These are phyloP conservation scores for Colletotrichum filicis DNA, from an alignment of 2,329 filamentous ascomycete genomes.

Conservation along the genomic window DNA sequence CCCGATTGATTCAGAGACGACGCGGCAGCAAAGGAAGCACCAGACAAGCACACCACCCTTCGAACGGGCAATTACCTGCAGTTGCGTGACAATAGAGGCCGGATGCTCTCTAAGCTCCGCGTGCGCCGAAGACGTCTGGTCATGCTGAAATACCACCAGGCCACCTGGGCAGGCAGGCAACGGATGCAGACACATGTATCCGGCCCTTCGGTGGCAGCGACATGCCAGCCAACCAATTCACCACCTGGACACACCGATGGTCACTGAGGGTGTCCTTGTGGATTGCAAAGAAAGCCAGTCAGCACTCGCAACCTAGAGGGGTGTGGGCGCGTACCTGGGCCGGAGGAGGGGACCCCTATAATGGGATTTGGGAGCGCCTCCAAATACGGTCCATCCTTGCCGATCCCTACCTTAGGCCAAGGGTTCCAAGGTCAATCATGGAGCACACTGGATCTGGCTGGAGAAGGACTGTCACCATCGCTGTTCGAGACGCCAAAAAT, in stretches of 20 bases:
- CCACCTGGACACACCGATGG: constrained; percentile 1
- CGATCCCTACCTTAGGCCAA: not conserved
- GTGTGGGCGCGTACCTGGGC: constrained; percentile 31
- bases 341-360: constrained; percentile 25
- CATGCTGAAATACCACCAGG: not conserved
- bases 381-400: constrained; percentile 15
- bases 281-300: not conserved
- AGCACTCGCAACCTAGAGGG: not conserved
- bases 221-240: constrained; percentile 28
- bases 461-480: not conserved
- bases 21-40: not conserved
- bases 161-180: constrained; percentile 6
- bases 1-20: constrained; percentile 3
- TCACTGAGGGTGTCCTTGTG: constrained; percentile 30
- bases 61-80: constrained; percentile 9
- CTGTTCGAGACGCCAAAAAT: not conserved
- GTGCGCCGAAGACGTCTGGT: constrained; percentile 24
- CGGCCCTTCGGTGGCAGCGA: constrained; percentile 27
- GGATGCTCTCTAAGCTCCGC: not conserved
- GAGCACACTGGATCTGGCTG: constrained; percentile 1
- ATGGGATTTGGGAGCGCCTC: not conserved
- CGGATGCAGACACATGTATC: constrained; percentile 17
- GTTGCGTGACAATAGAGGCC: constrained; percentile 5
- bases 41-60: not conserved
- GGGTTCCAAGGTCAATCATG: constrained; percentile 13